Conservation (phyloP, 305 asterid species). For the Ajuga reptans region DNA sequence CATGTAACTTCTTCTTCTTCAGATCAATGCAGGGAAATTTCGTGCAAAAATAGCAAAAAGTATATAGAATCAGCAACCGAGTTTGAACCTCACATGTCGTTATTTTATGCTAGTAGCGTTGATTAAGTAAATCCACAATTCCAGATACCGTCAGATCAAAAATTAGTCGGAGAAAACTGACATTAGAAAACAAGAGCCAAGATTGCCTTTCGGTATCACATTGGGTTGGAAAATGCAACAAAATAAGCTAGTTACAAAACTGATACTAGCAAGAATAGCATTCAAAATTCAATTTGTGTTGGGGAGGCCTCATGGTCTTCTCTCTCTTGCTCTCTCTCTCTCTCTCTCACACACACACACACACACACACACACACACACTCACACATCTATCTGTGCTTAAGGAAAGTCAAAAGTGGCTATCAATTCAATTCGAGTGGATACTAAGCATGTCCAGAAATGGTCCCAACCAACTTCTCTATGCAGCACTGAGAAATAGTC, state of each 20-base stretch:
- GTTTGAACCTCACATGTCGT: too few species aligned
- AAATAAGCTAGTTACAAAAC: too few species aligned
- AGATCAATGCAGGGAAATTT: not conserved
- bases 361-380: too few species aligned
- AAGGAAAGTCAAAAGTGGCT: conserved; percentile 25
- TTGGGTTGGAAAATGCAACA: not conserved
- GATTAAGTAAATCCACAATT: too few species aligned
- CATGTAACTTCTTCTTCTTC: not conserved
- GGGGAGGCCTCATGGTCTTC: too few species aligned
- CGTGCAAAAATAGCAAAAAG: too few species aligned
- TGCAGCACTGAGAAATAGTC: conserved; percentile 2
- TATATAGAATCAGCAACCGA: too few species aligned
- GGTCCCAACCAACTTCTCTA: conserved; percentile 31
- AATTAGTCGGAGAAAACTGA: not conserved
- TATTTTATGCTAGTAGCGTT: too few species aligned
- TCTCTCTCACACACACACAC: not conserved
- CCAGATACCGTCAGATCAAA: not conserved
- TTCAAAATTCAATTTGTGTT: too few species aligned
- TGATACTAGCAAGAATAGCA: not conserved
- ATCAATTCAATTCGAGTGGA: conserved; percentile 25
- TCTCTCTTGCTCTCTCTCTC: not conserved
- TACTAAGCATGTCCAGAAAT: conserved; percentile 22
- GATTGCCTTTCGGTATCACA: too few species aligned
- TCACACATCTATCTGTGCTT: conserved; percentile 9
- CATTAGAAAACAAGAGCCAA: too few species aligned